Evolutionary conservation across 2,329 filamentous ascomycete species (phyloP).

Genomic region (Hymenoscyphus linearis): DNA sequence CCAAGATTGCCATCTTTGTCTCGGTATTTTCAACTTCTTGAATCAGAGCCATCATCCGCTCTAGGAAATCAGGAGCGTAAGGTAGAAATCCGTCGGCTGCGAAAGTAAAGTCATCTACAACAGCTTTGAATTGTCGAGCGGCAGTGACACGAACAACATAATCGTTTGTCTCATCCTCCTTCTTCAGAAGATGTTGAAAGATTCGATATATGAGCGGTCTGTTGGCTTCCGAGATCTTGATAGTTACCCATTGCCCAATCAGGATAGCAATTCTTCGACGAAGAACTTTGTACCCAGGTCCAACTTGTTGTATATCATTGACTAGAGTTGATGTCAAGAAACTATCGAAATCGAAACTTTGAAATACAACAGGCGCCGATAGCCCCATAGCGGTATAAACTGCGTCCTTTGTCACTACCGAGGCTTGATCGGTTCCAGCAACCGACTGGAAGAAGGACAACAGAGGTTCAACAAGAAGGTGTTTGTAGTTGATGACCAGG

Average conservation of each 20-base stretch:
- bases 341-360: conserved; percentile 75
- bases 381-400: conserved; percentile 91
- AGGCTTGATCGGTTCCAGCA: conserved; percentile 53
- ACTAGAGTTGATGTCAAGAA: conserved; percentile 73
- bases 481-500: conserved; percentile 82
- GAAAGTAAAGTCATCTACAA: conserved; percentile 84
- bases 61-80: conserved; percentile 68
- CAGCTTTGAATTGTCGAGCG: conserved; percentile 72
- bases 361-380: conserved; percentile 68
- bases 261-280: conserved; percentile 84
- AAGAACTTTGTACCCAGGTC: conserved; percentile 68
- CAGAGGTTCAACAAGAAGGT: conserved; percentile 71
- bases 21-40: conserved; percentile 76
- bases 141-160: conserved; percentile 88
- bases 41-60: conserved; percentile 70
- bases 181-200: conserved; percentile 78
- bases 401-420: conserved; percentile 84
- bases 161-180: conserved; percentile 75
- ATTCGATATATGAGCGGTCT: conserved; percentile 78
- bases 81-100: conserved; percentile 67
- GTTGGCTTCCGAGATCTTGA: conserved; percentile 65
- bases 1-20: conserved; percentile 83
- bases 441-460: conserved; percentile 78
- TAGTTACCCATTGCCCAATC: conserved; percentile 81
- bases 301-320: conserved; percentile 65